Evolutionary conservation across 2,329 filamentous ascomycete species (phyloP).

Genomic region (Ophiobolus disseminans): DNA sequence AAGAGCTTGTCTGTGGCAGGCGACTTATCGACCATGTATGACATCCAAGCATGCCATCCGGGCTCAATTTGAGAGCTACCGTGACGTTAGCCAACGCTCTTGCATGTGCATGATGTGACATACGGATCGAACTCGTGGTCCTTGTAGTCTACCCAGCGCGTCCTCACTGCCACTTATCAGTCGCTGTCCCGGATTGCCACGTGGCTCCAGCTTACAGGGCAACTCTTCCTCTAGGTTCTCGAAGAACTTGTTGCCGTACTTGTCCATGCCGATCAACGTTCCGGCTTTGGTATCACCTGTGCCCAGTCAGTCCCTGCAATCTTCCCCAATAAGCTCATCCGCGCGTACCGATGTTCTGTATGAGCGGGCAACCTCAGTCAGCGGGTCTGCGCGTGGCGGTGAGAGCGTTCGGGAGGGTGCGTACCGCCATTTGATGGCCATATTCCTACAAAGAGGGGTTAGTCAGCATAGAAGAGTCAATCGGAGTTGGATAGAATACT

Average conservation of each 20-base stretch:
- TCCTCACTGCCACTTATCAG: constrained; percentile 70
- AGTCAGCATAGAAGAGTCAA: constrained; percentile 38
- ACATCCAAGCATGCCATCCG: constrained; percentile 98
- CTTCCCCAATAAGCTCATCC: background rate
- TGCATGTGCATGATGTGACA: constrained; percentile 33
- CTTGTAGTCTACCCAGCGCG: constrained; percentile 97
- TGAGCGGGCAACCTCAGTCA: constrained; percentile 30
- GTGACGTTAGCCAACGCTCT: constrained; percentile 46
- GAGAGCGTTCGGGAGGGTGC: constrained; percentile 46
- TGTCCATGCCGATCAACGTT: constrained; percentile 81
- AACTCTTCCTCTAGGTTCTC: constrained; percentile 92
- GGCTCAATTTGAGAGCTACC: constrained; percentile 83
- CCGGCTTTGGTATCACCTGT: constrained; percentile 96
- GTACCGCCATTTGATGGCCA: constrained; percentile 90
- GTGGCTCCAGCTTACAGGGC: constrained; percentile 67
- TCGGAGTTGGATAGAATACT: constrained; percentile 25
- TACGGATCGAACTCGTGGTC: constrained; percentile 82
- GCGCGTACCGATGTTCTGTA: constrained; percentile 49
- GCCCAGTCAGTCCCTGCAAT: constrained; percentile 33
- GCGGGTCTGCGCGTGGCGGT: constrained; percentile 25
- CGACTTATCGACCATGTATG: constrained; percentile 88
- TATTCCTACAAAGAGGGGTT: constrained; percentile 69
- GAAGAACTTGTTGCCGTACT: constrained; percentile 96
- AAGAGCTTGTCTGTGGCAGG: constrained; percentile 78
- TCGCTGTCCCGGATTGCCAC: background rate